Base-by-base conservation (phyloP, 768 basidiomycete genomes). In the Mycena capillaripes region DNA sequence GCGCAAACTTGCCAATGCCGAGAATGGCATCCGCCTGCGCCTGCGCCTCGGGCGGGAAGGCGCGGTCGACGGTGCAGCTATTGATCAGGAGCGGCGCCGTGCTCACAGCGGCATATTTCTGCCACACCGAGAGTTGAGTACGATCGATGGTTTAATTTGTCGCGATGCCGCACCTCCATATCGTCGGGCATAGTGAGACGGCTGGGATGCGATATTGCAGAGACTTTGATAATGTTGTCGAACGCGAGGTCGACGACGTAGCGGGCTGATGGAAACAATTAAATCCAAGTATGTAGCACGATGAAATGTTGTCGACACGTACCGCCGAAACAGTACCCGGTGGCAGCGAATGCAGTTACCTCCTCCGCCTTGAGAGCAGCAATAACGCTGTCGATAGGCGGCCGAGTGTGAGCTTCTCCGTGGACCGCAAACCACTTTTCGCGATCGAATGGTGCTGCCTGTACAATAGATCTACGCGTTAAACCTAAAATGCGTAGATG, bases 51-150 rank as follows among this genome's bases (percentile, higher is more conserved):
- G 56, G 40, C 8, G 82, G 80, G 78, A 86, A 85, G 70, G 57
- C 42, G 3, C 58, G 25, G 72, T 86, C 84, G 11, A 78, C 46
- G 58, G 82, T 82, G 71, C 86, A 84, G 29, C 81, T 81, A 76
- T 86, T 85, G 78, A 87, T 83, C 21, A 88, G 80, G 40, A 88
- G 82, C n/a, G 87, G 87, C 0, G 81, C 83, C 83, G 71, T 75
- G 21, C 69, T 57, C 29, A 64, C 56, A 4, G 65, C 21, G 6
- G 61, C 59, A 56, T 74, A 74, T 74, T 71, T 74, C 73, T 74
- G 29, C 46, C 17, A 29, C 5, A 3, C n/a, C n/a, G n/a, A 38
- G 5, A 14, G 6, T 29, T 42, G 21, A 21, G 7, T 19, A 42
- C 11, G 12, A 25, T 12, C 16, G 6, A 17, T 7, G 2, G 10